Conservation (phyloP, 768 basidiomycete species). For the Vishniacozyma victoriae region DNA sequence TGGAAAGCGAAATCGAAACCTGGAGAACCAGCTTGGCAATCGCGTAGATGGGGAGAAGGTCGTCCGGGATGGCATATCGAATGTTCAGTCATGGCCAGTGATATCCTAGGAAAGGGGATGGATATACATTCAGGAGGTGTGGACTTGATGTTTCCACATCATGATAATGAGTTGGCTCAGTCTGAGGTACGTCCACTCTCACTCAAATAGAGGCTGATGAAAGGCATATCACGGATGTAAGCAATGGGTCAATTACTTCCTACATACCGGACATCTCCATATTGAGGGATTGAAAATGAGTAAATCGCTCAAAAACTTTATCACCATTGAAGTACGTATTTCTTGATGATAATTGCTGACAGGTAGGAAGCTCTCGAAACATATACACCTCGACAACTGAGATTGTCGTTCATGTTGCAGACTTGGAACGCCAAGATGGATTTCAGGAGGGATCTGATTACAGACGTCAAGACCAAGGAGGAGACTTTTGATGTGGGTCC, state of each 20-base stretch:
- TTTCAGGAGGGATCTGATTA: constrained; percentile 78
- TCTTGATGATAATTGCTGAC: background rate
- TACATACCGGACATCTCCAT: constrained; percentile 96
- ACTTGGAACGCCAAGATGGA: constrained; percentile 90
- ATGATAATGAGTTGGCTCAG: constrained; percentile 98
- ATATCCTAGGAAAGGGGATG: constrained; percentile 80
- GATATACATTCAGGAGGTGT: constrained; percentile 97
- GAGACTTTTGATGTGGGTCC: constrained; percentile 69
- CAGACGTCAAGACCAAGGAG: constrained; percentile 82
- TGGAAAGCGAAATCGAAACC: constrained; percentile 91
- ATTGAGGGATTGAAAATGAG: constrained; percentile 99
- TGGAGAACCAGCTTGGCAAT: constrained; percentile 93
- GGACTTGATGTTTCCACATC: constrained; percentile 97
- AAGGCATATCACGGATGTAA: constrained; percentile 88
- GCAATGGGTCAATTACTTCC: constrained; percentile 97
- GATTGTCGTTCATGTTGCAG: constrained; percentile 84
- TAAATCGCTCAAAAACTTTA: constrained; percentile 98
- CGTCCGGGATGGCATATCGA: constrained; percentile 99
- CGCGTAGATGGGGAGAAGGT: constrained; percentile 93
- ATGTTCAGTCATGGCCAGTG: constrained; percentile 96
- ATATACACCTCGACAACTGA: constrained; percentile 78
- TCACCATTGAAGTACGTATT: constrained; percentile 63
- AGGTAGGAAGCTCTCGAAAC: constrained; percentile 73
- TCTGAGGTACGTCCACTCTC: constrained; percentile 59
- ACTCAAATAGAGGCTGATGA: background rate